These are phyloP conservation scores for Sordariomycetes sp. DNA, from an alignment of 2,329 filamentous ascomycete species.

Conservation along the genomic window DNA sequence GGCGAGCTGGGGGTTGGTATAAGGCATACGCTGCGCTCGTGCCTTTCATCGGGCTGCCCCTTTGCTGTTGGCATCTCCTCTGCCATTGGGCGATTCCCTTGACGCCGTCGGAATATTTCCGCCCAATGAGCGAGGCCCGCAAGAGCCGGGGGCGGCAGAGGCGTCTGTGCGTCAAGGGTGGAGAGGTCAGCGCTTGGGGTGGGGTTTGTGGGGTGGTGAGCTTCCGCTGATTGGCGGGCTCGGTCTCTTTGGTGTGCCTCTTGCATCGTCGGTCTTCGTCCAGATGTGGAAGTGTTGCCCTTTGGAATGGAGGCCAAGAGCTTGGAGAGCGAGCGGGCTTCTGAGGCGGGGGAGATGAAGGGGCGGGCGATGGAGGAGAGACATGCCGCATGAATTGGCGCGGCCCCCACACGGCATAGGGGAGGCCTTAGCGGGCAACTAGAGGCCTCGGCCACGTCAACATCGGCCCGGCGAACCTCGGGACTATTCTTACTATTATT, in stretches of 20 bases:
- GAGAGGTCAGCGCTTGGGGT: background rate
- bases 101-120: background rate
- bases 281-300: too few species aligned
- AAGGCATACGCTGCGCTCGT: background rate
- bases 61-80: background rate
- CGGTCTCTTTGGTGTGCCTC: background rate
- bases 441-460: background rate
- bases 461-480: too few species aligned
- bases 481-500: too few species aligned
- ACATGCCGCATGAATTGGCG: background rate
- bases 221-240: background rate
- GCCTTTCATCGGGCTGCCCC: background rate
- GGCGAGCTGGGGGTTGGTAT: background rate
- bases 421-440: background rate
- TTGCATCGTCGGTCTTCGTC: too few species aligned
- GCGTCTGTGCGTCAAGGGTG: conserved; percentile 3
- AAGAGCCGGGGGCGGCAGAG: background rate
- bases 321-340: background rate
- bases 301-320: too few species aligned
- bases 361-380: background rate
- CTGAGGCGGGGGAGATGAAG: background rate
- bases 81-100: background rate
- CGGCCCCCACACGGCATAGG: background rate
- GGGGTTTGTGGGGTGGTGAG: background rate
- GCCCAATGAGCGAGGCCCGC: background rate